Evolutionary conservation across 352 stramenopile genomes (phyloP), one percentile per base, ranked within the genome.

Genomic region (Blastocystis sp.): DNA sequence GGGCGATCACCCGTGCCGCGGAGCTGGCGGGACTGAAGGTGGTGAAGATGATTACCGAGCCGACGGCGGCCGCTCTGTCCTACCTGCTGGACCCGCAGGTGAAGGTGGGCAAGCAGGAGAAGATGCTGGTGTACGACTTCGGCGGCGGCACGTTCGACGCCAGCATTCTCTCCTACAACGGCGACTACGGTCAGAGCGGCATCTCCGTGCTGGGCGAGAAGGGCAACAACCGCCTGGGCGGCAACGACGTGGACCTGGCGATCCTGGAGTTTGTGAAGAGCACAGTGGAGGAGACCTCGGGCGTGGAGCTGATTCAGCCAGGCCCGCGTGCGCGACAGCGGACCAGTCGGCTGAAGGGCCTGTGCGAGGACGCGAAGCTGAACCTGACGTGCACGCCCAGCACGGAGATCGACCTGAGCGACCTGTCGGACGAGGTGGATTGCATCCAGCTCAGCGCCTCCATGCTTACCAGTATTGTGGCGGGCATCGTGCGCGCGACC

Each of bases 241-340:
- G 90, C 43, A 90, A 91, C 66, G 90, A 91, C 62, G 89, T 91
- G 40, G 90, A 91, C 84, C 93, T 98, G 90, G 90, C 93, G 82
- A 89, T 99, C 21, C 90, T 98, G 67, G 93, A 95, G 82, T 93
- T 97, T 90, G 91, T 98, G 45, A 90, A 98, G 43, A 90, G 90
- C 62, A 91, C 97, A 88, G 98, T 98, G 91, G 97, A 97, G 90
- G 95, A 98, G 90, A 94, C 98, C 62, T 93, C 90, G 28, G 95
- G 94, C 84, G 96, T 98, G 69, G 95, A 98, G 90, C 91, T 98
- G 1, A 81, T 81, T 65, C 53, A 21, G 11, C 48, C 48, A 0
- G 38, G 48, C 3, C 41, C 38, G 10, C 34, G 21, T 11, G 11
- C 10, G n/a, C 48, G 48, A 19, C 71, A 53, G 14, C 23, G 66